phyloP scores from a whole-genome alignment of 345 rosid genomes.

The Draba incana region DNA sequence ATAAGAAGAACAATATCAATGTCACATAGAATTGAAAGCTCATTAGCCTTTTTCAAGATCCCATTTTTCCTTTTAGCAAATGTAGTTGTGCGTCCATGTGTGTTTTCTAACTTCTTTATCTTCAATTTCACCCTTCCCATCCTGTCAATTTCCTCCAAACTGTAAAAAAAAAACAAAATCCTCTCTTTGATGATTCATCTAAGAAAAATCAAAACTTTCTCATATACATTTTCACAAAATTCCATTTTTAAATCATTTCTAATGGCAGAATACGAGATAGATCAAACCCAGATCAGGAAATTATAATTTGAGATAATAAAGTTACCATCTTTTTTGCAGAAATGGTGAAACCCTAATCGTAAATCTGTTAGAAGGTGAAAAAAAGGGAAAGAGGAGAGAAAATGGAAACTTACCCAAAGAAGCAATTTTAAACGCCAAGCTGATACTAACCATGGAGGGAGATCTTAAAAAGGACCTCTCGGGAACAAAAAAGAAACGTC shows the following conservation, averaged over 20 bases:
- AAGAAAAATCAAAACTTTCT: too few species aligned
- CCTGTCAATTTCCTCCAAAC: slow-evolving; percentile 39
- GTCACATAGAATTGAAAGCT: slow-evolving; percentile 81
- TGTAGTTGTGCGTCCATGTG: slow-evolving; percentile 66
- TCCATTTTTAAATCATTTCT: too few species aligned
- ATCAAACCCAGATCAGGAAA: slow-evolving; percentile 18
- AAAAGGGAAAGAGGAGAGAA: slow-evolving; percentile 8
- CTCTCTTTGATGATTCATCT: too few species aligned
- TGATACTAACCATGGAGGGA: slow-evolving; percentile 45
- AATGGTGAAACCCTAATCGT: slow-evolving; percentile 31
- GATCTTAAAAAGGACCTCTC: slow-evolving; percentile 38
- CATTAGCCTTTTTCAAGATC: slow-evolving; percentile 86
- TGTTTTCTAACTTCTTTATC: slow-evolving; percentile 80
- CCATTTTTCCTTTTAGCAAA: slow-evolving; percentile 80
- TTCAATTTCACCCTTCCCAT: slow-evolving; percentile 95
- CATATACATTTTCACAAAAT: too few species aligned
- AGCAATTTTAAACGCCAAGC: slow-evolving; percentile 42
- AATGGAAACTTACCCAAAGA: slow-evolving; percentile 41
- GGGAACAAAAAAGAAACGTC: neutral
- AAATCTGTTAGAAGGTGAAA: too few species aligned
- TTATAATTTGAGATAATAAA: neutral
- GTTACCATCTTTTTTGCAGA: neutral
- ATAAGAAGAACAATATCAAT: slow-evolving; percentile 77
- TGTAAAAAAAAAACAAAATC: neutral
- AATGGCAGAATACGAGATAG: neutral